Evolutionary conservation across 2,329 filamentous ascomycete genomes (phyloP).

Genomic region (Penicillium sp.): DNA sequence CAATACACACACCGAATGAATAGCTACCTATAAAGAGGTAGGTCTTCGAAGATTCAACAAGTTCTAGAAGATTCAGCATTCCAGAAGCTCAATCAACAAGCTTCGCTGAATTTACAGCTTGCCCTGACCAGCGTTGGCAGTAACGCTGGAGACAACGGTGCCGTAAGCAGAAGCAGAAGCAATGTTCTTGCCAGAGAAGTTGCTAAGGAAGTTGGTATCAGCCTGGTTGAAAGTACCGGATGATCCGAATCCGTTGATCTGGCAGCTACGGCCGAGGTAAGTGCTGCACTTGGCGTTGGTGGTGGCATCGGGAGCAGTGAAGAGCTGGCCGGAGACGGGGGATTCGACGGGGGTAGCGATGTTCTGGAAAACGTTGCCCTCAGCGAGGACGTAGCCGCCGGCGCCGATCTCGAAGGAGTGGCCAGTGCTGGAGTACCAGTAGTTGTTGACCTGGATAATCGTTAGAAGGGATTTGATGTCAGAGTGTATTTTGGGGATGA

Average conservation of each 20-base stretch:
- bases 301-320: conserved; percentile 35
- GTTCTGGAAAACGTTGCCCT: conserved; percentile 62
- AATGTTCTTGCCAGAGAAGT: conserved; percentile 57
- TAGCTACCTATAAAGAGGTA: not conserved
- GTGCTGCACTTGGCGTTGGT: conserved; percentile 46
- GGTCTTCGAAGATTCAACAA: not conserved
- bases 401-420: conserved; percentile 60
- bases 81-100: not conserved
- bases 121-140: conserved; percentile 50
- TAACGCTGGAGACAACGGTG: conserved; percentile 39
- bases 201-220: conserved; percentile 52
- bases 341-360: conserved; percentile 47
- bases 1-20: not conserved
- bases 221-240: conserved; percentile 37
- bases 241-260: conserved; percentile 51
- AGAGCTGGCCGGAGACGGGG: conserved; percentile 42
- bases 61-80: not conserved
- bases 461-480: not conserved
- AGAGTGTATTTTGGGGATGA: not conserved
- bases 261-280: conserved; percentile 53
- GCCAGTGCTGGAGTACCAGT: conserved; percentile 56
- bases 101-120: conserved; percentile 34
- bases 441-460: conserved; percentile 56
- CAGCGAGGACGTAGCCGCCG: conserved; percentile 52
- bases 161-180: conserved; percentile 46